phyloP scores from a whole-genome alignment of 257 asterid species.

The Plantago elongata region DNA sequence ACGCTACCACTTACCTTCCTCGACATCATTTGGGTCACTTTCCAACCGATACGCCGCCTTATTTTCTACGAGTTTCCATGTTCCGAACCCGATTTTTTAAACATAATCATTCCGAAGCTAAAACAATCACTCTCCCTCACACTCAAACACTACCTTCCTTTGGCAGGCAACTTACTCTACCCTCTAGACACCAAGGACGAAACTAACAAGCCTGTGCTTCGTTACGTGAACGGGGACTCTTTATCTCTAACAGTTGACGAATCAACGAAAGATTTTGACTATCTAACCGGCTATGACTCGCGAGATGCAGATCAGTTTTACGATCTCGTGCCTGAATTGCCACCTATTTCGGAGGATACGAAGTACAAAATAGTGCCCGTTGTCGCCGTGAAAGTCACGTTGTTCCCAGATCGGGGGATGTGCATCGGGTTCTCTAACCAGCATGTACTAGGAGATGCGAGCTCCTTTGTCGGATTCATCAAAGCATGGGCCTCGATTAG shows the following conservation, averaged over 20 bases:
- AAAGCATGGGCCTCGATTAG: slow-evolving; percentile 38
- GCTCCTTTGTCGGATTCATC: slow-evolving; percentile 27
- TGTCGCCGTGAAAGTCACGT: slow-evolving; percentile 43
- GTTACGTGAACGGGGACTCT: slow-evolving; percentile 34
- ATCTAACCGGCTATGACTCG: slow-evolving; percentile 25
- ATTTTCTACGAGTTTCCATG: slow-evolving; percentile 37
- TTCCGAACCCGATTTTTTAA: slow-evolving; percentile 25
- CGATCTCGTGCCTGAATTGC: slow-evolving; percentile 32
- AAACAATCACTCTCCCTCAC: slow-evolving; percentile 39
- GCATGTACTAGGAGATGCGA: slow-evolving; percentile 40
- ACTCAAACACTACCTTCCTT: slow-evolving; percentile 43
- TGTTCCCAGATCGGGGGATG: slow-evolving; percentile 36
- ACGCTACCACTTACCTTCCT: slow-evolving; percentile 33
- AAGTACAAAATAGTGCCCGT: slow-evolving; percentile 16
- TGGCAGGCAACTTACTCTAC: slow-evolving; percentile 31
- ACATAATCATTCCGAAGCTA: slow-evolving; percentile 36
- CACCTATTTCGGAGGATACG: slow-evolving; percentile 17
- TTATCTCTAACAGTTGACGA: slow-evolving; percentile 29
- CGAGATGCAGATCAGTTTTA: slow-evolving; percentile 36
- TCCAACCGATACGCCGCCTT: slow-evolving; percentile 29
- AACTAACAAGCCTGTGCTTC: slow-evolving; percentile 24
- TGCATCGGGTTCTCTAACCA: slow-evolving; percentile 37
- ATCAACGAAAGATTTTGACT: slow-evolving; percentile 23
- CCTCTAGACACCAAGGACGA: slow-evolving; percentile 15
- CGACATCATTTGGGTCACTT: slow-evolving; percentile 44